Percentiles rank a stretch among this genome's conserved stretches.
phyloP scores from a whole-genome alignment of 2,329 filamentous ascomycete species.

The Aspergillus fumigatus region DNA sequence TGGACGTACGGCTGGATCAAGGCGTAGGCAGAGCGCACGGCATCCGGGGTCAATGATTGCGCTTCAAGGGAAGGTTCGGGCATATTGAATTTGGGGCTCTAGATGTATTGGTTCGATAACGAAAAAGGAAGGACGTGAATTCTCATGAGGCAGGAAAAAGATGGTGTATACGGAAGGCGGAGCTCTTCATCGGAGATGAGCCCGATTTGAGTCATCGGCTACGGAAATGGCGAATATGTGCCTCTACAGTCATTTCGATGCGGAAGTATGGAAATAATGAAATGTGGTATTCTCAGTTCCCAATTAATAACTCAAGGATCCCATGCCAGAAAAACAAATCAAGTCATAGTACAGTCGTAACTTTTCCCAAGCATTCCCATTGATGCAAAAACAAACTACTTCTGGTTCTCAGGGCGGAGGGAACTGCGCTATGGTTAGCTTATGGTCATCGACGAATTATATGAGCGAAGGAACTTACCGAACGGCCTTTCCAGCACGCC shows the following conservation, averaged over 20 bases:
- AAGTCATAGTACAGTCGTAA: conserved; percentile 35
- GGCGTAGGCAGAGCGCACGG: conserved; percentile 66
- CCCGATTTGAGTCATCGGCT: background rate
- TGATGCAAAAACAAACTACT: conserved; percentile 49
- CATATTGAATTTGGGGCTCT: conserved; percentile 30
- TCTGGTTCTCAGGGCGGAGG: conserved; percentile 83
- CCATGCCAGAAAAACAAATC: conserved; percentile 20
- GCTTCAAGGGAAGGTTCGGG: conserved; percentile 30
- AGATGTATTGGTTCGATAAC: background rate
- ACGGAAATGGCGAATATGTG: background rate
- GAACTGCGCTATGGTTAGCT: conserved; percentile 44
- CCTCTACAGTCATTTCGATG: background rate
- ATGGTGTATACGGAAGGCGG: background rate
- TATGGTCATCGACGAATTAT: background rate
- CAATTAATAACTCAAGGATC: conserved; percentile 12
- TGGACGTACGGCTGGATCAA: conserved; percentile 75
- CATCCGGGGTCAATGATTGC: conserved; percentile 61
- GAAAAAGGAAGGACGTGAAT: background rate
- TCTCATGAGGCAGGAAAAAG: background rate
- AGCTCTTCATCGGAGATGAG: background rate
- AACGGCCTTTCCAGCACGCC: conserved; percentile 96
- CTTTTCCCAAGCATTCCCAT: conserved; percentile 25
- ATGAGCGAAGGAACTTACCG: conserved; percentile 52
- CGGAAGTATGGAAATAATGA: background rate
- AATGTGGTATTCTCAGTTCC: conserved; percentile 1